phyloP scores from a whole-genome alignment of 805 yeast genomes.

The Wickerhamiella shivajii region DNA sequence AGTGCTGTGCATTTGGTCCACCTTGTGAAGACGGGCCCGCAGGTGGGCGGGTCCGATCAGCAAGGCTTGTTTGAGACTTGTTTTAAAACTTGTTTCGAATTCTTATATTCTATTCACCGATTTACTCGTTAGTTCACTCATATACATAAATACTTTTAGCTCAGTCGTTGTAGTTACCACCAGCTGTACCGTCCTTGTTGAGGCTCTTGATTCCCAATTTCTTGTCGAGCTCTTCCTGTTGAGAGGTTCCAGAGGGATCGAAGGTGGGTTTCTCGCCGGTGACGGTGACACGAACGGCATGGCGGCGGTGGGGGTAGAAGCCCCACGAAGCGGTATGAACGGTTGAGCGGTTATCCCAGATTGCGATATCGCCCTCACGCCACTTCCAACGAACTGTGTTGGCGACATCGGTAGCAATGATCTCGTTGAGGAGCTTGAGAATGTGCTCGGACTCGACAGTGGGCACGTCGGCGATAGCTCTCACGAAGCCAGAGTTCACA shows the following conservation, averaged over 20 bases:
- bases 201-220: slow-evolving; percentile 16
- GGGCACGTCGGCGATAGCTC: slow-evolving; percentile 53
- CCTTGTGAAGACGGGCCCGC: too few species aligned
- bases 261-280: slow-evolving; percentile 53
- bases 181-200: slow-evolving; percentile 21
- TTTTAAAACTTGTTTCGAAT: too few species aligned
- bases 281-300: slow-evolving; percentile 60
- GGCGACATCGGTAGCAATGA: slow-evolving; percentile 40
- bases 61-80: too few species aligned
- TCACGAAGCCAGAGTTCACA: slow-evolving; percentile 46
- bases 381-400: slow-evolving; percentile 56
- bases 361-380: slow-evolving; percentile 54
- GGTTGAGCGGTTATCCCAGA: slow-evolving; percentile 69
- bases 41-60: too few species aligned
- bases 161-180: slow-evolving; percentile 23
- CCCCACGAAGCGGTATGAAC: slow-evolving; percentile 58
- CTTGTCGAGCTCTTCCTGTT: slow-evolving; percentile 17
- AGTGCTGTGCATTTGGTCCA: too few species aligned
- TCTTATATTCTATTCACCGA: too few species aligned
- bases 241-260: slow-evolving; percentile 17
- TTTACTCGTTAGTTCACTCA: too few species aligned
- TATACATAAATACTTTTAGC: not conserved
- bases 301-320: slow-evolving; percentile 58
- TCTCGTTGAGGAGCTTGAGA: slow-evolving; percentile 38
- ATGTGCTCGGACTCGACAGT: slow-evolving; percentile 49